A percentile compares a stretch with the other conserved stretches of the same genome.
Conservation (phyloP, 441 rosid genomes). For the Breynia disticha region DNA sequence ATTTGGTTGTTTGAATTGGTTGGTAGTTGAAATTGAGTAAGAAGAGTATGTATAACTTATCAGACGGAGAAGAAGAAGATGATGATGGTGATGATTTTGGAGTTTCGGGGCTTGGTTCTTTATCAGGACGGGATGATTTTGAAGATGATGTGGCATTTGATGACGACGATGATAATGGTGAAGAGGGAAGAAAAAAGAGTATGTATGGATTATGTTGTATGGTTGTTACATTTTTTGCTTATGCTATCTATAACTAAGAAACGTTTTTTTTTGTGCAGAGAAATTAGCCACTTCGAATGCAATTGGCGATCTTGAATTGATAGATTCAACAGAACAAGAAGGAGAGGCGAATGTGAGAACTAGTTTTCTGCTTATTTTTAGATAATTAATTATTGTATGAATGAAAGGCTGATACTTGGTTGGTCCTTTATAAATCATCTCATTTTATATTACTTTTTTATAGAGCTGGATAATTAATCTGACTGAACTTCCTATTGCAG, state of each 20-base stretch:
- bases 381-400: too few relatives aligned
- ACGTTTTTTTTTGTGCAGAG: conserved; percentile 24
- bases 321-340: conserved; percentile 18
- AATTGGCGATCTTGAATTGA: conserved; percentile 19
- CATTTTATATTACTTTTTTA: neutral
- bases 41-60: conserved; percentile 66
- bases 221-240: neutral
- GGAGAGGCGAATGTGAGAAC: conserved; percentile 56
- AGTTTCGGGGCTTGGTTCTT: conserved; percentile 30
- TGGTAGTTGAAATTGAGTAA: conserved; percentile 46
- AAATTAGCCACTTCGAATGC: conserved; percentile 29
- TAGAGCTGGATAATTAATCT: neutral
- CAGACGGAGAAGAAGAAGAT: conserved; percentile 89
- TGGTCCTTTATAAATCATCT: neutral
- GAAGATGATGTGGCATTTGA: conserved; percentile 54
- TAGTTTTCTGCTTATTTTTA: neutral
- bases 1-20: neutral
- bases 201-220: conserved; percentile 13
- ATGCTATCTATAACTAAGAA: neutral
- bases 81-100: conserved; percentile 56
- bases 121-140: conserved; percentile 59
- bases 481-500: conserved; percentile 29
- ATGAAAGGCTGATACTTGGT: neutral
- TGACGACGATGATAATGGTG: conserved; percentile 41
- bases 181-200: conserved; percentile 31